phyloP scores from a whole-genome alignment of 495 filamentous ascomycete genomes.

The Aspergillus nanangensis region DNA sequence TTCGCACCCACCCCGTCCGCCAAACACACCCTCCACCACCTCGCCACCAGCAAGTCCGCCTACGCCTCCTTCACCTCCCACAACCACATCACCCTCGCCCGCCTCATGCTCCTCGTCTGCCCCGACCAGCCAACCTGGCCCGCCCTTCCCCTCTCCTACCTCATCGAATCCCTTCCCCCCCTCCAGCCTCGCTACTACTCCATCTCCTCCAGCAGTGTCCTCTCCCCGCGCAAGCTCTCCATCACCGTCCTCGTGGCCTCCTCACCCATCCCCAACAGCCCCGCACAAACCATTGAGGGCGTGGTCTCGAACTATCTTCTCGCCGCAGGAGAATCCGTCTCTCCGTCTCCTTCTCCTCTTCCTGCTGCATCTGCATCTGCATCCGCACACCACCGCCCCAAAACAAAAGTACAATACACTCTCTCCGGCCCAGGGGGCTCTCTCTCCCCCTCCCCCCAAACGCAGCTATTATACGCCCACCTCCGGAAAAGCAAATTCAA shows the following conservation, averaged over 20 bases:
- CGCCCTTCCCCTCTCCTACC: slow-evolving; percentile 36
- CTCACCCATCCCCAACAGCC: slow-evolving; percentile 18
- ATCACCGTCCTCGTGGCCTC: slow-evolving; percentile 41
- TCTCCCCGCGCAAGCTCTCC: slow-evolving; percentile 35
- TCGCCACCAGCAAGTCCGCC: slow-evolving; percentile 28
- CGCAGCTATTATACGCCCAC: too few species aligned
- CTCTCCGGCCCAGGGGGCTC: slow-evolving; percentile 30
- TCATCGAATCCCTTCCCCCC: slow-evolving; percentile 38
- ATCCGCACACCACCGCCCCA: slow-evolving; percentile 17
- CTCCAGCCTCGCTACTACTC: slow-evolving; percentile 50
- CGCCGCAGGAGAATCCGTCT: too few species aligned
- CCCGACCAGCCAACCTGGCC: slow-evolving; percentile 30
- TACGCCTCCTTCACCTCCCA: slow-evolving; percentile 28
- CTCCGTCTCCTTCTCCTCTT: slow-evolving; percentile 15
- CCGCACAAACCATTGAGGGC: slow-evolving; percentile 31
- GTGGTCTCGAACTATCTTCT: slow-evolving; percentile 47
- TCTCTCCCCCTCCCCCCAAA: too few species aligned
- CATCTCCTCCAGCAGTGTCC: slow-evolving; percentile 47
- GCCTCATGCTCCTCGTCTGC: slow-evolving; percentile 27
- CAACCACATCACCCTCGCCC: slow-evolving; percentile 38
- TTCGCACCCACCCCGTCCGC: slow-evolving; percentile 39
- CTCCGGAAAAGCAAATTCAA: slow-evolving; percentile 46
- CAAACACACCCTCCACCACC: slow-evolving; percentile 24
- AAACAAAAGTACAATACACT: slow-evolving; percentile 28
- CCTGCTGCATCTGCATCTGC: slow-evolving; percentile 6